These are phyloP conservation scores for Ceratocystis alfenasii DNA, from an alignment of 2,329 filamentous ascomycete species.

Conservation along the genomic window DNA sequence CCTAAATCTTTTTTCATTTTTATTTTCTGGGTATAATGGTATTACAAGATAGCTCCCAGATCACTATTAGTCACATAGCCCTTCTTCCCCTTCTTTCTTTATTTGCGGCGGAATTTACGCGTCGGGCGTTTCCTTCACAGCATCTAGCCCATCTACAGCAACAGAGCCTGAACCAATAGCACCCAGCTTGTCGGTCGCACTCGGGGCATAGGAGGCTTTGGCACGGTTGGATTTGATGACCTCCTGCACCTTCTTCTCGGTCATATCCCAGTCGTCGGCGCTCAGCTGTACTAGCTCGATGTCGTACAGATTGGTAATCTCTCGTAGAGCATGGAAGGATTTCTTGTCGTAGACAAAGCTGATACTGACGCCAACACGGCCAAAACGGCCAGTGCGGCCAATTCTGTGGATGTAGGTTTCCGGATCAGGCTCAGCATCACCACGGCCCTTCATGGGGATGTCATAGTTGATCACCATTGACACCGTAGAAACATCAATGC, in stretches of 20 bases:
- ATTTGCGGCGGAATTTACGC: background rate
- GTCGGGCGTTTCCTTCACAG: background rate
- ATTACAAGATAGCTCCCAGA: background rate
- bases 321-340: slow-evolving; percentile 65
- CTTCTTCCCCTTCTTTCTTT: background rate
- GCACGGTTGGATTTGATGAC: slow-evolving; percentile 63
- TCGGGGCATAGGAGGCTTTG: slow-evolving; percentile 42
- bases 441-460: slow-evolving; percentile 61
- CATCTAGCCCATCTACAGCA: slow-evolving; percentile 8
- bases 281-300: slow-evolving; percentile 73
- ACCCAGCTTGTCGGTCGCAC: slow-evolving; percentile 32
- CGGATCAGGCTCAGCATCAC: slow-evolving; percentile 73
- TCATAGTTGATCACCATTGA: slow-evolving; percentile 99
- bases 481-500: slow-evolving; percentile 82
- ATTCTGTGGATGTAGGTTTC: slow-evolving; percentile 98
- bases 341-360: slow-evolving; percentile 82
- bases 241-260: slow-evolving; percentile 69
- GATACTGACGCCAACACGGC: slow-evolving; percentile 89
- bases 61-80: background rate
- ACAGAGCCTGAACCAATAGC: slow-evolving; percentile 24
- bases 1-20: background rate
- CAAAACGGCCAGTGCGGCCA: slow-evolving; percentile 90
- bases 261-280: slow-evolving; percentile 79
- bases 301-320: slow-evolving; percentile 69
- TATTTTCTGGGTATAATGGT: background rate